Evolutionary conservation across 2,329 filamentous ascomycete species (phyloP), one percentile per base, ranked within the genome.

Genomic region (Davidsoniella eucalypti): DNA sequence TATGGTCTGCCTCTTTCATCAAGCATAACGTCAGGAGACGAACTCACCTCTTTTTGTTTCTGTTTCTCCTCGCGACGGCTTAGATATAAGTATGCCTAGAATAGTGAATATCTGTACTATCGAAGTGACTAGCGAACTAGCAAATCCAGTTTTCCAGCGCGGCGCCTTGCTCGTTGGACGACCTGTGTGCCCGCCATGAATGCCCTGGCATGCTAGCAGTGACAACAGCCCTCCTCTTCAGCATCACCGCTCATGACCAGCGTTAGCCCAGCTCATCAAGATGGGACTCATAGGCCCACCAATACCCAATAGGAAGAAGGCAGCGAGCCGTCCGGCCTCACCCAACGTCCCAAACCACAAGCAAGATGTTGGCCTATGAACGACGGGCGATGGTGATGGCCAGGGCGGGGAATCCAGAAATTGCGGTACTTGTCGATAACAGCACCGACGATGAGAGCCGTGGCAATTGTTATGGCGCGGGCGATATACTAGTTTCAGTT

Each of bases 191-290:
- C 64, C 0, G 66, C 65, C 10, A 60, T 62, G 33, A 68, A 68
- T 65, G 2, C 60, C 65, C 53, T 68, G 65, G 1, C 66, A 68
- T 68, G 26, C 64, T 67, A 0, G 64, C 65, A 14, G 63, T 66
- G 5, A 67, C 64, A 2, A 67, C 58, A 1, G 65, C 65, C 17
- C 65, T 58, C 53, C 53, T 68, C 65, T 49, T 68, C 66, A 6
- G 64, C 63, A 41, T 65, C 63, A 9, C 62, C 59, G 2, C 60
- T 58, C 63, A 65, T 65, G 7, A 60, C 56, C 2, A 64, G 56
- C 0, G 64, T 64, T 64, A 18, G 65, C 64, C 65, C 64, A 67
- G 8, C 61, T 61, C 65, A 67, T 67, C 6, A 61, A 62, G 47
- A 67, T 56, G 0, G 60, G 60, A 14, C 56, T 62, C 52, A 59